Base-by-base conservation (phyloP, 1,284 basidiomycete genomes). In the Xanthoconium separans region DNA sequence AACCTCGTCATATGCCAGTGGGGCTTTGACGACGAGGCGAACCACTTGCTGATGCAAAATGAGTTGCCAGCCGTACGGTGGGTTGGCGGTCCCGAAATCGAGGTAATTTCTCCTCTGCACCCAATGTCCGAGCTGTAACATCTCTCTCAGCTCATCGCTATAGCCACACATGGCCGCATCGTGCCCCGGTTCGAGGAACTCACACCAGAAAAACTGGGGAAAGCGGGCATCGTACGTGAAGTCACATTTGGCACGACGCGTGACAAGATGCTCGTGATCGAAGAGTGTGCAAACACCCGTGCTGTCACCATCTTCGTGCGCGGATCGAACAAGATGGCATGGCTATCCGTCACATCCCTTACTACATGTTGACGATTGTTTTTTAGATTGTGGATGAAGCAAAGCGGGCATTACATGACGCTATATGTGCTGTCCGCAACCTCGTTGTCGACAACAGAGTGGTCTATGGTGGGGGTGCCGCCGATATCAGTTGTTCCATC, bases 1-100 rank as follows among this genome's bases (percentile, higher is more conserved):
- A 99, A 99, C 74, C 76, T 99, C 55, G 96, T 99, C 62, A 97
- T 99, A 65, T 99, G 96, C 74, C 97, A 99, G 73, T 99, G 96
- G 96, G 96, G 96, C 59, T 99, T 99, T 70, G 96, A 99, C 69
- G 97, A 99, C 71, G 96, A 99, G 77, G 96, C 96, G 53, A 99
- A 99, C 72, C 96, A 99, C 71, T 66, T 99, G 66, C 75, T 99
- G 63, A 93, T 99, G 88, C 95, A 98, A 77, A 98, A 98, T 69
- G 91, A 95, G 15, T 78, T 99, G 42, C 97, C 96, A 41, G 93
- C 96, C n/a, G 96, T 99, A 24, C 83, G 96, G 70, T 99, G 97
- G 96, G 96, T 99, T 53, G 96, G 96, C 58, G 97, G 96, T 20
- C 96, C 97, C 2, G 96, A 99, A 73, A 97, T 99, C 59, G 96